Percentiles rank a stretch among this genome's conserved stretches.
These are phyloP conservation scores for Zoysia matrella DNA, from an alignment of 202 grass and related monocot genomes.

Conservation along the genomic window DNA sequence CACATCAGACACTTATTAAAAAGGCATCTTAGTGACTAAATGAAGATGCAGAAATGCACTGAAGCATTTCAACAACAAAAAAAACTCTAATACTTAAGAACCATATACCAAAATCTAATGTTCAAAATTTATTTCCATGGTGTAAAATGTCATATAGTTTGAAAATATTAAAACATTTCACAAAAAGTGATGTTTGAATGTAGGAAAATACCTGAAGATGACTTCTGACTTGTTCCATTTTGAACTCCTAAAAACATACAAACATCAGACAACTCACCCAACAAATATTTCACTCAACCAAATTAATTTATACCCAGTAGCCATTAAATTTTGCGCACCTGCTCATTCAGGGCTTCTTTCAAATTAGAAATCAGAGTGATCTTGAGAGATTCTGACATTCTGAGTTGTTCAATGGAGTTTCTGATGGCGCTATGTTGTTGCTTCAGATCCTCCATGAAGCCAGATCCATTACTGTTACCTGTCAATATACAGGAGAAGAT, in stretches of 20 bases:
- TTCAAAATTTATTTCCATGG: not conserved
- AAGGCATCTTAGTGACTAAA: not conserved
- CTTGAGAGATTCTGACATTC: constrained; percentile 71
- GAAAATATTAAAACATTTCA: not conserved
- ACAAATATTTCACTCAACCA: constrained; percentile 7
- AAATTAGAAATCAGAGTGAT: constrained; percentile 65
- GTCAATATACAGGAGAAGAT: constrained; percentile 42
- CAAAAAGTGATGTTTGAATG: not conserved
- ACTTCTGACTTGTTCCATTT: constrained; percentile 61
- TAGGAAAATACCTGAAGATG: constrained; percentile 73
- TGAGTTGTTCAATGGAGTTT: constrained; percentile 78
- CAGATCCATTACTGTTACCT: constrained; percentile 68
- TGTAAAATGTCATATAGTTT: constrained; percentile 6
- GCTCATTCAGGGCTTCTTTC: constrained; percentile 83
- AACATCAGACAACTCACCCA: constrained; percentile 19
- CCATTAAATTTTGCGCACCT: constrained; percentile 57
- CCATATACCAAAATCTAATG: not conserved
- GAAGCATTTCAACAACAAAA: constrained; percentile 21
- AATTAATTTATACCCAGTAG: constrained; percentile 12
- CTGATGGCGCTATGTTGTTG: constrained; percentile 67
- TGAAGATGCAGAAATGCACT: constrained; percentile 21
- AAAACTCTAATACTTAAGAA: constrained; percentile 6
- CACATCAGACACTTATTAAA: not conserved
- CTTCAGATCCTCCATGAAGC: constrained; percentile 60
- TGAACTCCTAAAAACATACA: constrained; percentile 69